These are phyloP conservation scores for Penicillium vulpinum DNA, from an alignment of 2,329 filamentous ascomycete species.

Conservation along the genomic window DNA sequence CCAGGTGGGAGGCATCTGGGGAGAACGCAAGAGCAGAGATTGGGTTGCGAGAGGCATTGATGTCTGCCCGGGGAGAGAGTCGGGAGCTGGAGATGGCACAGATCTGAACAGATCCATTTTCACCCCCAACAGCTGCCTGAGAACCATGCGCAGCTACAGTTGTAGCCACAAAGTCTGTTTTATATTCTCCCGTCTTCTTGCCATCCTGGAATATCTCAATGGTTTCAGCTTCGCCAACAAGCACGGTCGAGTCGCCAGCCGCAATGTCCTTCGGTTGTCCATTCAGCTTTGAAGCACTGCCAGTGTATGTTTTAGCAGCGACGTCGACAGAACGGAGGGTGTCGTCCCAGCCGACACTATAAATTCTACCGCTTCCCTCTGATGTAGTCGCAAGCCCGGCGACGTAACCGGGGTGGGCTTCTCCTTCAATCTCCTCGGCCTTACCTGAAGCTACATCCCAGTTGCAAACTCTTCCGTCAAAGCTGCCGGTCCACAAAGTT, in stretches of 20 bases:
- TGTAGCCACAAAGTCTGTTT: constrained; percentile 65
- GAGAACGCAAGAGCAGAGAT: constrained; percentile 86
- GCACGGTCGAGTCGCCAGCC: constrained; percentile 53
- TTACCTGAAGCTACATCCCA: constrained; percentile 76
- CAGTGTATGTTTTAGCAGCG: constrained; percentile 72
- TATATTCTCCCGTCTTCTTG: constrained; percentile 59
- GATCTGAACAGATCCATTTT: constrained; percentile 72
- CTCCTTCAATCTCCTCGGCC: constrained; percentile 72
- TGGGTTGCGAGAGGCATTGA: constrained; percentile 68
- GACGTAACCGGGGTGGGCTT: constrained; percentile 82
- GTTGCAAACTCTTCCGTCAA: constrained; percentile 79
- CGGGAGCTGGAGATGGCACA: constrained; percentile 64
- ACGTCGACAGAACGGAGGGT: constrained; percentile 77
- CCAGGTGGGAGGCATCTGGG: constrained; percentile 71
- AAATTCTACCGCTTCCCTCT: constrained; percentile 60
- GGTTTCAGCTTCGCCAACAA: constrained; percentile 61
- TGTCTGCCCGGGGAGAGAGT: constrained; percentile 55
- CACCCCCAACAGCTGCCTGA: constrained; percentile 72
- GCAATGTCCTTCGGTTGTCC: constrained; percentile 78
- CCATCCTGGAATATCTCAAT: constrained; percentile 62
- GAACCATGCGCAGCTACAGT: constrained; percentile 69
- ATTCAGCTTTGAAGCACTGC: constrained; percentile 64
- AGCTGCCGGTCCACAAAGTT: constrained; percentile 84
- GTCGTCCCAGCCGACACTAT: constrained; percentile 93
- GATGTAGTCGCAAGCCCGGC: constrained; percentile 66